These are phyloP conservation scores for Tausonia pullulans DNA, from an alignment of 1,284 basidiomycete species.

Conservation along the genomic window DNA sequence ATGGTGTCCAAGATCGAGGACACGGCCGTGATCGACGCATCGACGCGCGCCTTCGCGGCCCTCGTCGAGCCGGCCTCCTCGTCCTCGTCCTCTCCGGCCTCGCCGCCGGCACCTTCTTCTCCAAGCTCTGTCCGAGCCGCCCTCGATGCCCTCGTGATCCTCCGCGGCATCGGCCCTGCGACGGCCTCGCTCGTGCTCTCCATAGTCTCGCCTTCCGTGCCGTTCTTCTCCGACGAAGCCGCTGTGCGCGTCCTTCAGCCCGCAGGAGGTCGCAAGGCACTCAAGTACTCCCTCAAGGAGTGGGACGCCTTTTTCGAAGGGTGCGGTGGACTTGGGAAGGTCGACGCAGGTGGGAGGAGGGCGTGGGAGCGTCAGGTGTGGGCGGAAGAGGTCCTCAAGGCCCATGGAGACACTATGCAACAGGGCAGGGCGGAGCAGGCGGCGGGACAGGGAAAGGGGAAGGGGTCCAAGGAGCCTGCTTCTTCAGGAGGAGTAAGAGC, in stretches of 20 bases:
- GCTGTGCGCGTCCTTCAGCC: slow-evolving; percentile 1
- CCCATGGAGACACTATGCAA: too few species aligned
- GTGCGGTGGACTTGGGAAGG: background rate
- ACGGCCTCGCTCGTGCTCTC: slow-evolving; percentile 16
- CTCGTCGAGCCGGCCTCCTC: background rate
- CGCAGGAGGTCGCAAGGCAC: slow-evolving; percentile 1
- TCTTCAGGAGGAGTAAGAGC: too few species aligned
- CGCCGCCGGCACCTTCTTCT: too few species aligned
- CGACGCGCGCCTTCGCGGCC: background rate
- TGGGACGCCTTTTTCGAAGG: background rate
- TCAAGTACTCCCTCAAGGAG: slow-evolving; percentile 1
- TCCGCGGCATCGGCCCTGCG: slow-evolving; percentile 19
- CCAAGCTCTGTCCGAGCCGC: background rate
- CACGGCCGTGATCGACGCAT: background rate
- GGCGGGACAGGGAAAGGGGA: too few species aligned
- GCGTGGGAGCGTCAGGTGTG: background rate
- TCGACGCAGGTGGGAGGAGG: background rate
- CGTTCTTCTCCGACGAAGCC: slow-evolving; percentile 19
- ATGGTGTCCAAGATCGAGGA: background rate
- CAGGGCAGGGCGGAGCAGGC: too few species aligned
- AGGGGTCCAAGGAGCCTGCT: too few species aligned
- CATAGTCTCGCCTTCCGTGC: slow-evolving; percentile 11
- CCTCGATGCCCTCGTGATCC: background rate
- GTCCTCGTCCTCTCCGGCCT: background rate
- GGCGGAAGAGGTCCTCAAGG: background rate